Base-by-base conservation (phyloP, 139 green algal genomes). In the Chlamydomonas applanata region DNA sequence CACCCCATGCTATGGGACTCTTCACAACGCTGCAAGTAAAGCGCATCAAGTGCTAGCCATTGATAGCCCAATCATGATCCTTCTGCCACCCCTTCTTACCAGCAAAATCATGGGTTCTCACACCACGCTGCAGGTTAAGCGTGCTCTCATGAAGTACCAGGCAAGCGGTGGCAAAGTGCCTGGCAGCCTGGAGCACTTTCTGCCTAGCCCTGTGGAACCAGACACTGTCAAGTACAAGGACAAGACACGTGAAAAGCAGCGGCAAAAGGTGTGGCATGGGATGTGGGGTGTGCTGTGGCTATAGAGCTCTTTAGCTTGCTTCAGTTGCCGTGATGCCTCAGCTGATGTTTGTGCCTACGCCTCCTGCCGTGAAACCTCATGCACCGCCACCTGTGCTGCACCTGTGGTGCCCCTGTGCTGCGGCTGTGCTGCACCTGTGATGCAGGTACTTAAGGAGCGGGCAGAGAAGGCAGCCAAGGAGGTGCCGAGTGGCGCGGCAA, bases 181-280 rank as follows among this genome's bases (percentile, higher is more conserved):
- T 59, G 72, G 69, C 40, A 14, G 30, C 13, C 44, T 76, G 70
- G 75, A 77, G 29, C 24, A 76, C 56, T 86, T 86, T 56, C 72
- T 1, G 56, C 76, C 76, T 22, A 80, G 70, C 24, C 0, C 25
- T 2, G 82, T 97, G 1, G 82, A 97, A 64, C 86, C 87, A 0
- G 81, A 91, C 22, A 75, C 40, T 27, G 79, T 97, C 16, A 73
- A 71, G 36, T 98, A 91, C 79, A 81, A 83, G 63, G 90, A 98
- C 77, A 95, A 94, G 67, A 76, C 75, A 11, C 85, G 91, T 4
- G 91, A 98, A 74, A 96, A 95, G 85, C 87, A 95, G 83, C 89
- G 92, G n/a, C 87, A 93, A 66, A 76, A 83, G 62, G 77, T 82
- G 76, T 25, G 61, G 32, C n/a, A 17, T 4, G 69, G 52, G 5